Conservation (phyloP, 352 stramenopile species). For the Phytophthora hibernalis region DNA sequence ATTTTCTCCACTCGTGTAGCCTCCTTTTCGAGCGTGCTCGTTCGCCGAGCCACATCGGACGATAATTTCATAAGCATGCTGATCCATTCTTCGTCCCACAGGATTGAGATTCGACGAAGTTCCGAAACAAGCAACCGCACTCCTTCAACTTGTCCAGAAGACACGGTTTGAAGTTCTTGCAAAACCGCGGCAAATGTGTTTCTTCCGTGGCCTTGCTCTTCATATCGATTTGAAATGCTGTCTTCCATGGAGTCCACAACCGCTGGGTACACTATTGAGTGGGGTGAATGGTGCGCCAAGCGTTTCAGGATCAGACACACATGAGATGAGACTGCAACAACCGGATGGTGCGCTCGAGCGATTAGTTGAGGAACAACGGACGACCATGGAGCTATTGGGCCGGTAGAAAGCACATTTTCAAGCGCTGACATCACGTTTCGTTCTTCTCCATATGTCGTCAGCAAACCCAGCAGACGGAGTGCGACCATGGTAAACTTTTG, state of each 20-base stretch:
- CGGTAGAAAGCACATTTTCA: slow-evolving; percentile 49
- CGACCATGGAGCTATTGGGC: slow-evolving; percentile 69
- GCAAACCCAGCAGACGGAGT: slow-evolving; percentile 69
- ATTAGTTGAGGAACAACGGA: slow-evolving; percentile 81
- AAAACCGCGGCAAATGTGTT: slow-evolving; percentile 52
- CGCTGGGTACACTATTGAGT: slow-evolving; percentile 79
- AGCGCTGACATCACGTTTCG: slow-evolving; percentile 47
- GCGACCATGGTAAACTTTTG: slow-evolving; percentile 56
- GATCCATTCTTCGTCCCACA: slow-evolving; percentile 90
- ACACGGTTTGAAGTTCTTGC: slow-evolving; percentile 47
- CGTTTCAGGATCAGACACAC: slow-evolving; percentile 70
- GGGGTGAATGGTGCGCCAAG: slow-evolving; percentile 64
- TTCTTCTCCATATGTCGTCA: slow-evolving; percentile 71
- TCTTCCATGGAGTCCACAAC: slow-evolving; percentile 63
- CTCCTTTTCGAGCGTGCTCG: slow-evolving; percentile 82
- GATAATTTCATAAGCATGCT: slow-evolving; percentile 74
- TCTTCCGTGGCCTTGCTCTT: slow-evolving; percentile 11
- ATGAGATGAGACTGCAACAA: slow-evolving; percentile 52
- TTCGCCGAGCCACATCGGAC: slow-evolving; percentile 69
- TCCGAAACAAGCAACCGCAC: slow-evolving; percentile 76
- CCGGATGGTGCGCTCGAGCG: slow-evolving; percentile 64
- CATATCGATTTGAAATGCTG: slow-evolving; percentile 1
- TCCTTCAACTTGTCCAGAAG: slow-evolving; percentile 52
- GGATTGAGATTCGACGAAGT: slow-evolving; percentile 75
- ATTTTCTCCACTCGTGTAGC: slow-evolving; percentile 77